phyloP scores from a whole-genome alignment of 2,329 filamentous ascomycete species.

The Rutstroemia sp. region DNA sequence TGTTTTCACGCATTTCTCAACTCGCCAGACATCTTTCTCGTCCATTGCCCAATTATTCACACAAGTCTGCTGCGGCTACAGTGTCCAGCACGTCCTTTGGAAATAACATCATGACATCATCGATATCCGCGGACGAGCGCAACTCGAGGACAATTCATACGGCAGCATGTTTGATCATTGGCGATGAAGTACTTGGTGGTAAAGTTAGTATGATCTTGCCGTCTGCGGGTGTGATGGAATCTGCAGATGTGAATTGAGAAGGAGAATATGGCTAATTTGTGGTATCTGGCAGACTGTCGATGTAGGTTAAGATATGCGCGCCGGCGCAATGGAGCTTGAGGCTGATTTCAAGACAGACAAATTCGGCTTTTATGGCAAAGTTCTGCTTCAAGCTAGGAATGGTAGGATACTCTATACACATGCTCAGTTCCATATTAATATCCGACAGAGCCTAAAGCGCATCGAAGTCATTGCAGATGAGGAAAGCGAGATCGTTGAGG shows the following conservation, averaged over 20 bases:
- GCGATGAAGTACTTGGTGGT: constrained; percentile 91
- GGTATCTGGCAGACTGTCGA: constrained; percentile 30
- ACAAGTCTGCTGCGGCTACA: constrained; percentile 28
- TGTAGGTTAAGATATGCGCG: constrained; percentile 19
- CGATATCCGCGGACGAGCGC: constrained; percentile 44
- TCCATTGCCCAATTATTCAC: constrained; percentile 50
- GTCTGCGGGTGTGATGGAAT: neutral
- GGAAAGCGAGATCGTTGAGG: constrained; percentile 82
- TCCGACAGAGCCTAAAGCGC: constrained; percentile 59
- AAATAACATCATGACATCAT: constrained; percentile 37
- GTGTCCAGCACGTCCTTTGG: constrained; percentile 1
- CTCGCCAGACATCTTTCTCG: constrained; percentile 64
- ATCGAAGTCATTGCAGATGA: constrained; percentile 94
- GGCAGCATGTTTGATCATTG: constrained; percentile 88
- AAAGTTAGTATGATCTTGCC: constrained; percentile 54
- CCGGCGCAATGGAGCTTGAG: neutral
- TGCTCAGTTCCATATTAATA: constrained; percentile 11
- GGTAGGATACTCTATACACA: constrained; percentile 40
- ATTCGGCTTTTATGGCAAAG: constrained; percentile 56
- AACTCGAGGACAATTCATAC: constrained; percentile 70
- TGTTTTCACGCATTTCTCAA: constrained; percentile 73
- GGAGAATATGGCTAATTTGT: constrained; percentile 25
- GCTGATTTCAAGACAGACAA: constrained; percentile 41
- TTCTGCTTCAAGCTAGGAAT: constrained; percentile 58
- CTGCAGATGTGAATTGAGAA: neutral